Percentiles rank a stretch among this genome's conserved stretches.
Conservation (phyloP, 176 grass and related monocot genomes). For the Sorghum bicolor region DNA sequence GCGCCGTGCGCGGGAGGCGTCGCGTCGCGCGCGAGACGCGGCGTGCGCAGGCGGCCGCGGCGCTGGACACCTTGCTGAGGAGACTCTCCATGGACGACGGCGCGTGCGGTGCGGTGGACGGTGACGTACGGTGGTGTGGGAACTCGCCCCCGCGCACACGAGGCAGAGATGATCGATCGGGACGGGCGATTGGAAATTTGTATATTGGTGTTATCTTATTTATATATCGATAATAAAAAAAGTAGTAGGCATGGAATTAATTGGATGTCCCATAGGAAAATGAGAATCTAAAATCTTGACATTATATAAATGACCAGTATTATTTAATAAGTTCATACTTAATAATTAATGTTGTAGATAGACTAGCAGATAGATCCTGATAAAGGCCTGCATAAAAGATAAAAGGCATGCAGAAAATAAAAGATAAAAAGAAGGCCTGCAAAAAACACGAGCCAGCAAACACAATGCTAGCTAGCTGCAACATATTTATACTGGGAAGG, state of each 20-base stretch:
- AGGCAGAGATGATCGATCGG: neutral
- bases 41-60: slow-evolving; percentile 18
- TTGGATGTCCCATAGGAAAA: neutral
- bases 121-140: neutral
- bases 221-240: neutral
- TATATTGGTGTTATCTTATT: neutral
- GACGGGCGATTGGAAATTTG: neutral
- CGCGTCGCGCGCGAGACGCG: slow-evolving; percentile 25
- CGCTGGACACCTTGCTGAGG: slow-evolving; percentile 30
- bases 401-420: too few relatives aligned
- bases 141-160: neutral
- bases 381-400: neutral
- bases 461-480: too few relatives aligned
- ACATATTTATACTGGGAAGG: neutral
- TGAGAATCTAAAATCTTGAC: neutral
- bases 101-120: neutral
- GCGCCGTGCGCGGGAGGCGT: slow-evolving; percentile 25
- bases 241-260: neutral
- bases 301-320: neutral
- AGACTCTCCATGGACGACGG: slow-evolving; percentile 21
- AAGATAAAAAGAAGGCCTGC: too few relatives aligned
- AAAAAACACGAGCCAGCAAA: neutral
- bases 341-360: too few relatives aligned
- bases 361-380: too few relatives aligned
- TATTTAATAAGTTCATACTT: neutral